These are phyloP conservation scores for Hymenoscyphus occultus DNA, from an alignment of 2,329 filamentous ascomycete genomes.

Conservation along the genomic window DNA sequence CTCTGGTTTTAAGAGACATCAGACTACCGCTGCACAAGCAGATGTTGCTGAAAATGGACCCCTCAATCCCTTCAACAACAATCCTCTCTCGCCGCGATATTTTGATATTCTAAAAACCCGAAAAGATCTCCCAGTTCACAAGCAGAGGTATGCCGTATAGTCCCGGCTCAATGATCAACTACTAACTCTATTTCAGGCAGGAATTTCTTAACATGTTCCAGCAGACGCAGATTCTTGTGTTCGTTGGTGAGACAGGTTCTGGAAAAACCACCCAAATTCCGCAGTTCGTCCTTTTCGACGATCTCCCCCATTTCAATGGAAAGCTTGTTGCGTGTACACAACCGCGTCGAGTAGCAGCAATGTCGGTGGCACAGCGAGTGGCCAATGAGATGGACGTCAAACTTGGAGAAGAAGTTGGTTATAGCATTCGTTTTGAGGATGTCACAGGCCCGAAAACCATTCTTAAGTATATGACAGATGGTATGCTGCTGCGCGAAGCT, in stretches of 20 bases:
- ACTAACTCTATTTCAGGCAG: slow-evolving; percentile 51
- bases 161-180: neutral
- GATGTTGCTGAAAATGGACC: slow-evolving; percentile 73
- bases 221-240: slow-evolving; percentile 90
- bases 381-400: slow-evolving; percentile 93
- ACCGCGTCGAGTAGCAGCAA: slow-evolving; percentile 94
- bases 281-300: slow-evolving; percentile 96
- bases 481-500: slow-evolving; percentile 94
- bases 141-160: slow-evolving; percentile 64
- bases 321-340: slow-evolving; percentile 98
- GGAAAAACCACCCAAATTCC: slow-evolving; percentile 99
- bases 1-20: slow-evolving; percentile 68
- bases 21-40: slow-evolving; percentile 76
- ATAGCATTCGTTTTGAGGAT: slow-evolving; percentile 98
- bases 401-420: slow-evolving; percentile 92
- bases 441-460: slow-evolving; percentile 84
- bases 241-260: slow-evolving; percentile 98
- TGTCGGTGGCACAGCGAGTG: slow-evolving; percentile 98
- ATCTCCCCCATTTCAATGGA: slow-evolving; percentile 78
- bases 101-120: slow-evolving; percentile 83
- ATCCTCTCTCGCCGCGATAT: slow-evolving; percentile 76
- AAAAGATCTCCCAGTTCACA: slow-evolving; percentile 84
- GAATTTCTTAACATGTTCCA: slow-evolving; percentile 95
- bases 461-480: slow-evolving; percentile 99
- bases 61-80: slow-evolving; percentile 80